Conservation (phyloP, 352 stramenopile species). For the Aphanomyces euteiches region DNA sequence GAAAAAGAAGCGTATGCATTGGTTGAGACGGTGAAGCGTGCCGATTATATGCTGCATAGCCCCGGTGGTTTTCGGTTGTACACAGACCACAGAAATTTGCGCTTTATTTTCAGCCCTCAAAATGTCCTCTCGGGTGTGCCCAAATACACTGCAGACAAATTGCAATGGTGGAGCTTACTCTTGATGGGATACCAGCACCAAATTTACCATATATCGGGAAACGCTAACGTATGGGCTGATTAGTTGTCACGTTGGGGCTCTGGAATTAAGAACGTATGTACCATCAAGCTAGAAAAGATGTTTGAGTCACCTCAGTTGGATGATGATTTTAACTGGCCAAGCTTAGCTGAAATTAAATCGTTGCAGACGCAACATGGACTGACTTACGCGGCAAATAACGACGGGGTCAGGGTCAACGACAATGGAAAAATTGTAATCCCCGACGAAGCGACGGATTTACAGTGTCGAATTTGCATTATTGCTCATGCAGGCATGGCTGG, state of each 20-base stretch:
- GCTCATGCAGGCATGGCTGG: not conserved
- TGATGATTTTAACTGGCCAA: slow-evolving; percentile 9
- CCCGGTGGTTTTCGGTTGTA: too few relatives aligned
- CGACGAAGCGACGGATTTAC: not conserved
- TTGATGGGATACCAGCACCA: slow-evolving; percentile 22
- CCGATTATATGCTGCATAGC: too few relatives aligned
- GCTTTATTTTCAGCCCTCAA: slow-evolving; percentile 22
- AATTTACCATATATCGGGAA: slow-evolving; percentile 21
- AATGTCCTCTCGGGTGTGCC: not conserved
- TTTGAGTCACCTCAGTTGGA: not conserved
- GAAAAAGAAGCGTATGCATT: slow-evolving; percentile 30
- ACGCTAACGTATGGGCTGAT: slow-evolving; percentile 30
- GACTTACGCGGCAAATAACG: not conserved
- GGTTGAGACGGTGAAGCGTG: too few relatives aligned
- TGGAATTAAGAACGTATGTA: not conserved
- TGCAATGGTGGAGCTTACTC: slow-evolving; percentile 20
- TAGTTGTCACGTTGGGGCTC: slow-evolving; percentile 31
- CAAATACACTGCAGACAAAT: slow-evolving; percentile 14
- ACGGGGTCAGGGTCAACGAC: too few relatives aligned
- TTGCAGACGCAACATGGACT: not conserved
- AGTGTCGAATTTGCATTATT: not conserved
- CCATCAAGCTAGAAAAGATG: not conserved
- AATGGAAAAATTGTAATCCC: not conserved
- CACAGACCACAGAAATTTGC: slow-evolving; percentile 25
- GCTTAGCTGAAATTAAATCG: not conserved